Evolutionary conservation across 352 stramenopile genomes (phyloP), one percentile per base, ranked within the genome.

Genomic region (Phytophthora agathidicida): DNA sequence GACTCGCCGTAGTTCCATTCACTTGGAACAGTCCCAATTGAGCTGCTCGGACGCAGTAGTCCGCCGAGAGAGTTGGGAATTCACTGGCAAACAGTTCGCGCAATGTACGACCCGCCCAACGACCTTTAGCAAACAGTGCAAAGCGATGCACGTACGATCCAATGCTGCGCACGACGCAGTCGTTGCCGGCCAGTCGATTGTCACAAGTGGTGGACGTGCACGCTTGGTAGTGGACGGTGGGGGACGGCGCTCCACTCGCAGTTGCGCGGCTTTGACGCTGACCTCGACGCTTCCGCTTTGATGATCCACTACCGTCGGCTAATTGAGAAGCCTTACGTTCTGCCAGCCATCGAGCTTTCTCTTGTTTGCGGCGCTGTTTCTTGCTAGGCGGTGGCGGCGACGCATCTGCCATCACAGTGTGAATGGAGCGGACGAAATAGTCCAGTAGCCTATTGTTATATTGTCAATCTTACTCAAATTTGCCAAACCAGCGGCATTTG

Each of bases 81-180:
- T 91, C 80, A 19, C 30, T 51, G 9, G 44, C 42, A 64, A 94
- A 98, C 3, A 98, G 68, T 49, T 98, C 88, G 6, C 89, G 39
- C 31, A 98, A 55, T 33, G 73, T 77, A 14, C 81, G 74, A 16
- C 80, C 88, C 23, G 91, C 66, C 96, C 94, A 99, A 28, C 94
- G 84, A 42, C 78, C 67, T 70, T 98, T 99, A 45, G 81, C 87
- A 63, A 90, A 93, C 16, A 90, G 94, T 37, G 79, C 56, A 81
- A 97, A 98, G 35, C 85, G 83, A 65, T 96, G 97, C 19, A 93
- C 67, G 64, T 98, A 98, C 1, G 96, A 89, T n/a, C 65, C 72
- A 44, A 96, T 73, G 32, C 53, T 62, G 23, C 80, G 80, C n/a
- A 79, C 43, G 22, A 79, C 42, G 47, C 78, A 75, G 16, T 48